A percentile compares a stretch with the other conserved stretches of the same genome.
phyloP scores from a whole-genome alignment of 1,284 basidiomycete species.

The Melanopsichium pennsylvanicum region DNA sequence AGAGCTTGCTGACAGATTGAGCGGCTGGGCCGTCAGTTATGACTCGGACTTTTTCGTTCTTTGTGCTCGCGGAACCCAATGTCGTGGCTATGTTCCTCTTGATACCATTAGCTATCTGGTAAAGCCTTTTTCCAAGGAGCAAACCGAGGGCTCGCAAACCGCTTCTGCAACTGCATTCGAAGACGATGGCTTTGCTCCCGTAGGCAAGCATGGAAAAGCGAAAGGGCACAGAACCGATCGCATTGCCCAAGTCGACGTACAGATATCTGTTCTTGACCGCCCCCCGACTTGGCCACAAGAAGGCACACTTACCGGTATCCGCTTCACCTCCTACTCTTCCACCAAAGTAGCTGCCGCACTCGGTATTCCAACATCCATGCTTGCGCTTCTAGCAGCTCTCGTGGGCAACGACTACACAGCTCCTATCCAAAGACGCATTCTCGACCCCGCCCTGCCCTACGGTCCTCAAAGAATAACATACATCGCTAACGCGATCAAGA shows the following conservation, averaged over 20 bases:
- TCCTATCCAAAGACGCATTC: constrained; percentile 35
- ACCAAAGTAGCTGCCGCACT: constrained; percentile 46
- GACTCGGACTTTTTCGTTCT: constrained; percentile 60
- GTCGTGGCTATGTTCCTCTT: constrained; percentile 52
- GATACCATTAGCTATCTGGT: constrained; percentile 49
- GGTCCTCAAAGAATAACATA: constrained; percentile 35
- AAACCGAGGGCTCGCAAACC: neutral
- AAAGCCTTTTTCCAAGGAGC: constrained; percentile 7
- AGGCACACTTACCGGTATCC: constrained; percentile 18
- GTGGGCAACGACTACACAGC: constrained; percentile 59
- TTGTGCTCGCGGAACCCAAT: constrained; percentile 44
- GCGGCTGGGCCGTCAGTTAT: constrained; percentile 52
- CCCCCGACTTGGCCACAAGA: constrained; percentile 13
- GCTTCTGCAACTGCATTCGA: constrained; percentile 9
- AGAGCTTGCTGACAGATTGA: constrained; percentile 42
- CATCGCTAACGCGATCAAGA: constrained; percentile 41
- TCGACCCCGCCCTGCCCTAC: constrained; percentile 40
- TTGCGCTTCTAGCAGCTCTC: constrained; percentile 52
- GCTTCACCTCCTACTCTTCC: constrained; percentile 47
- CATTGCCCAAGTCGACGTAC: neutral
- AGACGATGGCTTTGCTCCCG: constrained; percentile 52
- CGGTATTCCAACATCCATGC: constrained; percentile 41
- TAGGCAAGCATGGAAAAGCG: constrained; percentile 35
- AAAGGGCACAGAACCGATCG: constrained; percentile 17
- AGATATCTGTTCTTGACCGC: neutral